Base-by-base conservation (phyloP, 257 asterid genomes). In the Anisodus tanguticus region DNA sequence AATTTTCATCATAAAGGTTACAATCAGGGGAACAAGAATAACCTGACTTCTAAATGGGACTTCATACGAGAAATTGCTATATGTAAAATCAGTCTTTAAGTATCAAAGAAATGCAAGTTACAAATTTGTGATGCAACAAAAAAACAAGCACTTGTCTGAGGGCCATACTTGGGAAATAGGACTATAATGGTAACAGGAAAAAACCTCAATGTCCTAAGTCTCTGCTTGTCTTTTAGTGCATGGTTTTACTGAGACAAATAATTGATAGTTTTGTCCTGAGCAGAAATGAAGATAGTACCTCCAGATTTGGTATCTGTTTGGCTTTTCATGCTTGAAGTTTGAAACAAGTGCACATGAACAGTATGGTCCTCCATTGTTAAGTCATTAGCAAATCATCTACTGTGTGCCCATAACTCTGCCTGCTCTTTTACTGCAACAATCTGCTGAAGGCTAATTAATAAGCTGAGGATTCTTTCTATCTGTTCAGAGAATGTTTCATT, bases 401-500 rank as follows among this genome's bases (percentile, higher is more conserved):
- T 59, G 78, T 60, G 54, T 87, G 85, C 89, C 85, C 87, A 72
- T 84, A 86, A 82, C 39, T 71, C 22, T 71, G 74, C 16, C 82
- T 62, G 22, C 4, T 71, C 54, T 47, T 67, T 67, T 9, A 60
- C 49, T 72, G 64, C 31, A 51, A 15, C 63, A 26, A 77, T 37
- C 64, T 26, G 47, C 62, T 51, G 8, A 51, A 12, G 81, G 26
- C 26, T 16, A 68, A 68, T 15, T 51, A 77, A 53, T 76, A 49
- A 76, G 22, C 62, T 76, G 43, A 0, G 22, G 81, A 53, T 77
- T 31, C 62, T 62, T 67, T 78, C 84, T 83, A 41, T 85, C 79
- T 85, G 84, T 80, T 60, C 81, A 79, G 86, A 59, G 86, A 85
- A 87, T 82, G 83, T 85, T 82, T 82, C 74, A 45, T 84, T 15